These are phyloP conservation scores for Cordyceps javanica DNA, from an alignment of 2,329 filamentous ascomycete species.

Conservation along the genomic window DNA sequence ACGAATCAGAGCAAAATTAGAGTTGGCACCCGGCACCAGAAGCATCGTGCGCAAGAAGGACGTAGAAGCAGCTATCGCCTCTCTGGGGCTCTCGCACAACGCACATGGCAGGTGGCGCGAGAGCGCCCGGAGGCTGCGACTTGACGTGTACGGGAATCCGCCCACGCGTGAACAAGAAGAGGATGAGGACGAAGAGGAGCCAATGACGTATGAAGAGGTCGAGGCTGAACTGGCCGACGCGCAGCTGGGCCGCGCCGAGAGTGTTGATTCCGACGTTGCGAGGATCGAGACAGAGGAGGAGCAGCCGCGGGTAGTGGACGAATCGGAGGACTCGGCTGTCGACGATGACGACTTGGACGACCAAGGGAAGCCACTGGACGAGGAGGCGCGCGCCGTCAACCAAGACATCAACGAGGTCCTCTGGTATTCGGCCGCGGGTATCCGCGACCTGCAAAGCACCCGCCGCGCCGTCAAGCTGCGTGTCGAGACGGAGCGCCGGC, in stretches of 20 bases:
- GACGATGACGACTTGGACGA: slow-evolving; percentile 14
- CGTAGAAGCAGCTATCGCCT: slow-evolving; percentile 42
- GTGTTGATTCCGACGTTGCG: not conserved
- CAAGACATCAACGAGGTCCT: slow-evolving; percentile 38
- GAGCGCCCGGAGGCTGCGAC: slow-evolving; percentile 41
- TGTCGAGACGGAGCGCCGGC: slow-evolving; percentile 34
- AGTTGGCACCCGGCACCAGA: slow-evolving; percentile 23
- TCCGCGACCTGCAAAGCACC: slow-evolving; percentile 31
- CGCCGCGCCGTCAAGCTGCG: slow-evolving; percentile 31
- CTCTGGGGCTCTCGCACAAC: slow-evolving; percentile 37
- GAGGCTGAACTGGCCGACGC: slow-evolving; percentile 31
- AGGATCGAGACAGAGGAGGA: not conserved
- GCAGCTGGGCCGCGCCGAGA: not conserved
- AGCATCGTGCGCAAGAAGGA: slow-evolving; percentile 37
- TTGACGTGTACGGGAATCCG: slow-evolving; percentile 40
- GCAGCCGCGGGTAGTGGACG: not conserved
- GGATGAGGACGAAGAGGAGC: slow-evolving; percentile 21
- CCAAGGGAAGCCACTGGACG: slow-evolving; percentile 11
- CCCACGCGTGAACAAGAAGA: slow-evolving; percentile 17
- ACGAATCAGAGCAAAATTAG: slow-evolving; percentile 50
- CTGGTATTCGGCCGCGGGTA: slow-evolving; percentile 33
- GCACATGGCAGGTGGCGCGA: slow-evolving; percentile 39
- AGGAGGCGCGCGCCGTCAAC: slow-evolving; percentile 25
- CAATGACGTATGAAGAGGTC: slow-evolving; percentile 38
- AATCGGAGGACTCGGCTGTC: slow-evolving; percentile 8